Conservation (phyloP, 2,329 filamentous ascomycete genomes). For the Hymenoscyphus occultus region DNA sequence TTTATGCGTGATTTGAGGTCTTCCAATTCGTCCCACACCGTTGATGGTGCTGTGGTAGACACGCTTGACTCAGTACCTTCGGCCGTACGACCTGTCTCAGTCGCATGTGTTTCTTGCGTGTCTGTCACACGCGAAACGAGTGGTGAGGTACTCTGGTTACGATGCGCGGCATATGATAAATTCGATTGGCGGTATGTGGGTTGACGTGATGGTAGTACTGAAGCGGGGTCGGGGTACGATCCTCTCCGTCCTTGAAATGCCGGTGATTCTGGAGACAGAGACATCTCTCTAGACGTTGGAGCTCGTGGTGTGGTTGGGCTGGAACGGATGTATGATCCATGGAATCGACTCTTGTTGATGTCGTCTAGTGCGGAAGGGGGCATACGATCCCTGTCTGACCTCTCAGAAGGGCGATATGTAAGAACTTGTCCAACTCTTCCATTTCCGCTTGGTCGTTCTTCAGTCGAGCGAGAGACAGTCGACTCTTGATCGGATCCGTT, state of each 20-base stretch:
- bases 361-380: conserved; percentile 21
- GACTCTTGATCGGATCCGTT: conserved; percentile 32
- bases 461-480: conserved; percentile 23
- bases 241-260: conserved; percentile 29
- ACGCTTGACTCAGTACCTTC: conserved; percentile 82
- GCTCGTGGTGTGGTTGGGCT: conserved; percentile 33
- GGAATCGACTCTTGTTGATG: conserved; percentile 29
- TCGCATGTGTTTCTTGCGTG: conserved; percentile 40
- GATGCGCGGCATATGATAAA: conserved; percentile 34
- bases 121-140: conserved; percentile 49
- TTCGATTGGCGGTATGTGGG: conserved; percentile 36
- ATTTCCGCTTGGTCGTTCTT: conserved; percentile 25
- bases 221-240: conserved; percentile 26
- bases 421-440: conserved; percentile 28
- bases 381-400: conserved; percentile 26
- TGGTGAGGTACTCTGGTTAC: conserved; percentile 53
- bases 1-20: conserved; percentile 92
- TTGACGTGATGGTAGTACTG: conserved; percentile 24
- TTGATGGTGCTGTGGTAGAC: conserved; percentile 85
- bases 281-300: conserved; percentile 26
- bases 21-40: conserved; percentile 96
- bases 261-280: conserved; percentile 31
- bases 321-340: conserved; percentile 24
- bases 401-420: conserved; percentile 28
- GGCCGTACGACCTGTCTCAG: conserved; percentile 43